Conservation (phyloP, 2,329 filamentous ascomycete species). For the Colletotrichum neosansevieriae region DNA sequence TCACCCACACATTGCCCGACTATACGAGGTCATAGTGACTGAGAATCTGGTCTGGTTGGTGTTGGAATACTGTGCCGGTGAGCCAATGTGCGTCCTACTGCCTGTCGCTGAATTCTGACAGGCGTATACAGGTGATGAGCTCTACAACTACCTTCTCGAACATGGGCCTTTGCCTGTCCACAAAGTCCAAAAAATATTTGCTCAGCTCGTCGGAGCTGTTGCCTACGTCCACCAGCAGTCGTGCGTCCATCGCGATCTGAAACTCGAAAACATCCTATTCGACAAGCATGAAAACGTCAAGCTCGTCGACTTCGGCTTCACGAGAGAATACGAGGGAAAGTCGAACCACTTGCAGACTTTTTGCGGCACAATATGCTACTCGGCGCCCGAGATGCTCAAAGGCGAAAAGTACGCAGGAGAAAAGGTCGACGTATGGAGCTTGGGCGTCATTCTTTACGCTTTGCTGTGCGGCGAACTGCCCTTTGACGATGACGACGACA, state of each 20-base stretch:
- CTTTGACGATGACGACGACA: constrained; percentile 96
- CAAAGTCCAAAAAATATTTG: constrained; percentile 95
- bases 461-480: constrained; percentile 87
- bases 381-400: constrained; percentile 97
- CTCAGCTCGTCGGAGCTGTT: constrained; percentile 94
- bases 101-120: constrained; percentile 45
- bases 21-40: constrained; percentile 98
- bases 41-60: constrained; percentile 96
- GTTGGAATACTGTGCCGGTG: constrained; percentile 94
- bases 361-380: constrained; percentile 97
- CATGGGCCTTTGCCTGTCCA: constrained; percentile 85
- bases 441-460: constrained; percentile 87
- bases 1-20: constrained; percentile 93
- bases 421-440: constrained; percentile 96
- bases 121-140: constrained; percentile 79
- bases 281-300: constrained; percentile 99
- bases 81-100: constrained; percentile 41
- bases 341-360: constrained; percentile 96
- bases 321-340: constrained; percentile 95
- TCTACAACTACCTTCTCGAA: constrained; percentile 94
- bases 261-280: constrained; percentile 94
- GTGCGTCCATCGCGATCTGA: constrained; percentile 96
- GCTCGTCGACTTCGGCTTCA: constrained; percentile 97
- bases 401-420: constrained; percentile 98
- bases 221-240: constrained; percentile 94